Conservation (phyloP, 2,329 filamentous ascomycete genomes). For the Cladophialophora carrionii region DNA sequence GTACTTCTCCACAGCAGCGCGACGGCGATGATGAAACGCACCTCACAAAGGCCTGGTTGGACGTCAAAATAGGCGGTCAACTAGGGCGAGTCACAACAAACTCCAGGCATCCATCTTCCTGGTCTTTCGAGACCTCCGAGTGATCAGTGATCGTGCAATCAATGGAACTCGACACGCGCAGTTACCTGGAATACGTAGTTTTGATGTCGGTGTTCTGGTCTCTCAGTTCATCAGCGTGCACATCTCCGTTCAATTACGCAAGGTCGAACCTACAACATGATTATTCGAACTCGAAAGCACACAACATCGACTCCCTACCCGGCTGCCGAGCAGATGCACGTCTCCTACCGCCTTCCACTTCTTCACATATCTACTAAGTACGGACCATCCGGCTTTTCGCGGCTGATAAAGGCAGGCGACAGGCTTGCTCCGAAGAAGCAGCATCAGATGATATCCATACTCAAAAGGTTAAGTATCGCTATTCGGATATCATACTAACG, state of each 20-base stretch:
- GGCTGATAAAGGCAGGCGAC: background rate
- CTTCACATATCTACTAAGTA: background rate
- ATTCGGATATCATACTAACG: background rate
- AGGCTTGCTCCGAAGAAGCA: background rate
- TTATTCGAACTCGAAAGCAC: background rate
- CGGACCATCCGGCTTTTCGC: background rate
- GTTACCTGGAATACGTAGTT: conserved; percentile 12
- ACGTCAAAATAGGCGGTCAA: conserved; percentile 20
- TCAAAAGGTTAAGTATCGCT: background rate
- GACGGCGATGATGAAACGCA: background rate
- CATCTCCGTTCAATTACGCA: background rate
- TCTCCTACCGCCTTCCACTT: background rate
- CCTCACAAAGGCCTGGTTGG: background rate
- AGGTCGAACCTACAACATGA: background rate
- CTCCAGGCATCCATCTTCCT: background rate
- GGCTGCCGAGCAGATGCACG: background rate
- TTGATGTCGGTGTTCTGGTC: background rate
- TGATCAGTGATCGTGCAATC: background rate
- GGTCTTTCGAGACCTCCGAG: background rate
- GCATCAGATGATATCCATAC: background rate
- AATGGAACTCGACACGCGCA: background rate
- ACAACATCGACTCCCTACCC: background rate
- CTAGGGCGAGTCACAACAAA: background rate
- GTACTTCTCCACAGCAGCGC: background rate
- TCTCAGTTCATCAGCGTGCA: background rate